A percentile compares a stretch with the other conserved stretches of the same genome.
These are phyloP conservation scores for Saccharomyces hybrid DNA, from an alignment of 1,139 yeast species.

Conservation along the genomic window DNA sequence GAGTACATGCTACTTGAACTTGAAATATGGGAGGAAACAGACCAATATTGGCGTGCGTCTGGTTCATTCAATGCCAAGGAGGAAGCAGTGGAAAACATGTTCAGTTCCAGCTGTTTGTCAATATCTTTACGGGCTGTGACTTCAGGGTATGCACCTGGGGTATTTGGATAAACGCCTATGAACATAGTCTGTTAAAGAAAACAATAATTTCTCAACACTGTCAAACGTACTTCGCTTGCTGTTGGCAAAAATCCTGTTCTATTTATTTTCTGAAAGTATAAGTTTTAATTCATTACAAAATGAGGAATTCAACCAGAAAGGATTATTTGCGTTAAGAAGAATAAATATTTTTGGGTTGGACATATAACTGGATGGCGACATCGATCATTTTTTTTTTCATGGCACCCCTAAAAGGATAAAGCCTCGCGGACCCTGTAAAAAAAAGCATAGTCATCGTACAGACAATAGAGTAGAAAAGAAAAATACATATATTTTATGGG, in stretches of 20 bases:
- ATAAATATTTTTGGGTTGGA: background rate
- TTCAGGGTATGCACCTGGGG: background rate
- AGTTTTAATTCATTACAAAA: background rate
- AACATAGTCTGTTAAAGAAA: background rate
- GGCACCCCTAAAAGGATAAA: background rate
- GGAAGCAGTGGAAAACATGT: background rate
- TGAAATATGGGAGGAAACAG: background rate
- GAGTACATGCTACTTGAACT: background rate
- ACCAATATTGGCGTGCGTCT: background rate
- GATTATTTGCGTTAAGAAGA: background rate
- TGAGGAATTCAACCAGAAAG: background rate
- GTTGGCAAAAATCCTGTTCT: background rate
- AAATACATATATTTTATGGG: background rate
- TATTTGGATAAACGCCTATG: background rate
- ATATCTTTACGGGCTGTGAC: background rate
- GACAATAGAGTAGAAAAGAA: background rate
- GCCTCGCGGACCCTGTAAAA: background rate
- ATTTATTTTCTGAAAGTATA: background rate
- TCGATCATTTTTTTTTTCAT: background rate
- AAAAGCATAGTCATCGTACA: background rate
- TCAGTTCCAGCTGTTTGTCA: background rate
- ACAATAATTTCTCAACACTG: background rate
- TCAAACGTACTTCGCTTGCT: background rate
- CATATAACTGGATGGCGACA: background rate
- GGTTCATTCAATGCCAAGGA: background rate